phyloP scores from a whole-genome alignment of 805 yeast genomes.

The Zygosaccharomyces rouxii region DNA sequence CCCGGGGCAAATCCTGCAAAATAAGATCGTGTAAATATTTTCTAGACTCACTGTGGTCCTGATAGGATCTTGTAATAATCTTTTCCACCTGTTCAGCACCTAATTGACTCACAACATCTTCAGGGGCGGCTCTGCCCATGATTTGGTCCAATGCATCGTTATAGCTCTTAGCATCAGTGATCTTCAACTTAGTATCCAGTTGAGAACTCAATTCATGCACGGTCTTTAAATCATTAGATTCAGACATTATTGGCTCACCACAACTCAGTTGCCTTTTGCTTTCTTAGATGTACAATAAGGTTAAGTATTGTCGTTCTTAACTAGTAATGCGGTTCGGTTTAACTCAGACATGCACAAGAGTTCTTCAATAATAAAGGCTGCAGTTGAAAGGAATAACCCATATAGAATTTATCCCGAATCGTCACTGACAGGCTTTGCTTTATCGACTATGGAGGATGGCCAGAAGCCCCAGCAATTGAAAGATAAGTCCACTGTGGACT shows the following conservation, averaged over 20 bases:
- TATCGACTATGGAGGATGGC: background rate
- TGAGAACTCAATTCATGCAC: slow-evolving; percentile 17
- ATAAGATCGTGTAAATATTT: slow-evolving; percentile 15
- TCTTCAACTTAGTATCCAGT: slow-evolving; percentile 16
- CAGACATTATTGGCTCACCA: background rate
- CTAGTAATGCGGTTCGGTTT: background rate
- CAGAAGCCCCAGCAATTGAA: background rate
- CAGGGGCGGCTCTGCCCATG: slow-evolving; percentile 9
- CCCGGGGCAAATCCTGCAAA: slow-evolving; percentile 12
- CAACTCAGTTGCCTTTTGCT: background rate
- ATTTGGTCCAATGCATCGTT: slow-evolving; percentile 19
- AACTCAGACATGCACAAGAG: background rate
- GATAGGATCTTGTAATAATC: slow-evolving; percentile 25
- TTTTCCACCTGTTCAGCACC: slow-evolving; percentile 18
- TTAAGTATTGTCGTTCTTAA: background rate
- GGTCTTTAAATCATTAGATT: background rate
- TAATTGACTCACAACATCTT: background rate
- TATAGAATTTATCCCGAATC: no score
- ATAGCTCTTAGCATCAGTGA: slow-evolving; percentile 15
- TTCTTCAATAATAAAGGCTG: background rate
- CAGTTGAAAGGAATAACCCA: background rate
- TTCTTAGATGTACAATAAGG: background rate
- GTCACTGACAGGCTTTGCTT: no score
- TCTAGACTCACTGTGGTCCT: slow-evolving; percentile 28
- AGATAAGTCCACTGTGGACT: background rate